Evolutionary conservation across 139 green algal genomes (phyloP), one percentile per base, ranked within the genome.

Genomic region (Micractinium conductrix): DNA sequence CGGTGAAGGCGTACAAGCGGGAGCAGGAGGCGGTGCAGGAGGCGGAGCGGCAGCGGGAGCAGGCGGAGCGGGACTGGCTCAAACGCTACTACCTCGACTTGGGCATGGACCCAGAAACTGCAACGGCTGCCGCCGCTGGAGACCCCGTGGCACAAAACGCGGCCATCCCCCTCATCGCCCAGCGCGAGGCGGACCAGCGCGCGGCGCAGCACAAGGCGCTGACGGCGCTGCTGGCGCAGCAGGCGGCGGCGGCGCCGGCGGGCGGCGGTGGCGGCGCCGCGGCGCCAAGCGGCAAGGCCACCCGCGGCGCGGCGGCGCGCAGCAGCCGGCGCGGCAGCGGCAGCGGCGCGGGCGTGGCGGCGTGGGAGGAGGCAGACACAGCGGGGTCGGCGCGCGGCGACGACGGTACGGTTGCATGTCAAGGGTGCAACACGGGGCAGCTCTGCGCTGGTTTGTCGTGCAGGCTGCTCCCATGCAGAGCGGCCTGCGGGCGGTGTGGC

Each of bases 21-120:
- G 48, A 84, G 74, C 48, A 74, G 45, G 65, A 84, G 60, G 14
- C 9, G 5, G 78, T 38, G 4, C 72, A 90, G 74, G 24, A 58
- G 12, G 78, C 82, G 69, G 84, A 60, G 63, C 50, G 63, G 33
- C 58, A 75, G 58, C 42, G 24, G 0, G 84, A 81, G 53, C 62
- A 83, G 33, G 78, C 71, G 2, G 84, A 89, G 70, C n/a, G 60
- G 55, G 40, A 48, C 37, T 42, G 30, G 38, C 26, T 35, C 9
- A 45, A 79, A 45, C 65, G 65, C 8, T 79, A 38, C 10, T 79
- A 79, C 73, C 33, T 79, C 6, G 73, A 79, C 30, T 45, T 79
- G 43, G 73, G 73, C 1, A 45, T 79, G 73, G 73, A 79, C 14
- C 42, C 12, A 7, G 73, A 42, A n/a, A 43, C 73, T 9, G 73